These are phyloP conservation scores for Galeopsis tetrahit DNA, from an alignment of 257 asterid species.

Conservation along the genomic window DNA sequence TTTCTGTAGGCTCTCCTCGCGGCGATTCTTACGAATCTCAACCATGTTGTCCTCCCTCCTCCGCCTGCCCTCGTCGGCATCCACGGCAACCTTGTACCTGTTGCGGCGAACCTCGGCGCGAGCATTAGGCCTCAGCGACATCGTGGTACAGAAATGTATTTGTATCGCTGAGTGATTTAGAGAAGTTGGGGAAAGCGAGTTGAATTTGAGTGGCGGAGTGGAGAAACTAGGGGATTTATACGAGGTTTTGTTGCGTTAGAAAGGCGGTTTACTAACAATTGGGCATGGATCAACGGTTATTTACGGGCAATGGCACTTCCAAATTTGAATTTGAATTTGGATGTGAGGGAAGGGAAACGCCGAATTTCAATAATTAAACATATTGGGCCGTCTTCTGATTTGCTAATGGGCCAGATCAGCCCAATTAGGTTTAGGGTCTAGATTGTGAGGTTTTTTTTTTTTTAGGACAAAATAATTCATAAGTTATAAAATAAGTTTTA, in stretches of 20 bases:
- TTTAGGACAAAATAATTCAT: neutral
- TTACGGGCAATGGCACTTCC: conserved; percentile 44
- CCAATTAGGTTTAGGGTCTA: neutral
- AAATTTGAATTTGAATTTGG: conserved; percentile 55
- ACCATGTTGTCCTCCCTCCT: conserved; percentile 96
- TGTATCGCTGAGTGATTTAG: neutral
- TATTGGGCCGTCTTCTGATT: conserved; percentile 5
- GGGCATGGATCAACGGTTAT: conserved; percentile 54
- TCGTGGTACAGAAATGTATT: conserved; percentile 19
- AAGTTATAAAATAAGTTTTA: too few species aligned
- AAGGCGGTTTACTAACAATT: conserved; percentile 9
- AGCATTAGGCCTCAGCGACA: conserved; percentile 87
- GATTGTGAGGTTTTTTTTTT: neutral
- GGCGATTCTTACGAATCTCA: conserved; percentile 84
- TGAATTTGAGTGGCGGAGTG: conserved; percentile 40
- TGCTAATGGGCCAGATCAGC: neutral
- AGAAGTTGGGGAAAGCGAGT: conserved; percentile 24
- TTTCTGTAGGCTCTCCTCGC: conserved; percentile 90
- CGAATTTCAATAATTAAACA: neutral
- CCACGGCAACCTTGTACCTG: conserved; percentile 89
- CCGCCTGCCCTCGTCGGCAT: conserved; percentile 92
- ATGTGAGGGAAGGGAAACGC: conserved; percentile 40
- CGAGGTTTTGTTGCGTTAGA: conserved; percentile 35
- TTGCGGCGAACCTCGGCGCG: conserved; percentile 80
- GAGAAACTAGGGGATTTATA: conserved; percentile 40